Base-by-base conservation (phyloP, 345 rosid species). In the Citrus australasica region DNA sequence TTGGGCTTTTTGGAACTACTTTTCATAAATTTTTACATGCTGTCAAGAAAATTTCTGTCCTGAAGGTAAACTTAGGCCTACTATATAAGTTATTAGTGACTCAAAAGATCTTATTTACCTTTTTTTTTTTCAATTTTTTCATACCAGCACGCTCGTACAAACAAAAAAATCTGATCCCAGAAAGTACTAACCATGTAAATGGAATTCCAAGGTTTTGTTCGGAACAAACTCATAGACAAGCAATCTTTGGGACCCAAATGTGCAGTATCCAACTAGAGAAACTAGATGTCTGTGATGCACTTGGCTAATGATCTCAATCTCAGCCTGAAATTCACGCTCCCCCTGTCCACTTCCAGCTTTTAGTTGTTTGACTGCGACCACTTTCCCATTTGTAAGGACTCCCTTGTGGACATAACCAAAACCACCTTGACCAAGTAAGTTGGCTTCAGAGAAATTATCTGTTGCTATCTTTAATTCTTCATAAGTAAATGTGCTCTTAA, bases 151-250 rank as follows among this genome's bases (percentile, higher is more conserved):
- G 6, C 42, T 62, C 66, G 66, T 53, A 30, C 32, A 72, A 73
- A 10, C 73, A 77, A 74, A 38, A 38, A 65, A 70, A 16, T 22
- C 9, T 16, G 2, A 78, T 38, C 5, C 28, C 21, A 76, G 13
- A 73, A 32, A 73, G 37, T 19, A 87, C 92, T 78, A 77, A 91
- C 97, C 95, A 10, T 93, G 94, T 71, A 91, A 79, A 81, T 93
- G 97, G 78, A 82, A 91, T 74, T 88, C 92, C 67, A 90, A 69
- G 1, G 90, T 88, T 75, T 85, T 79, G 62, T 91, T 93, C n/a
- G 91, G 84, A 68, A 91, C 91, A 88, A 90, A 91, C 84, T 93
- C 97, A 35, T 91, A 92, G 46, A 92, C 95, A 82, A 92, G 97
- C 82, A 91, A 61, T 79, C 93, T 88, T 30, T 84, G 86, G 61